phyloP scores from a whole-genome alignment of 2,329 filamentous ascomycete species.

The Botrytis fabae region DNA sequence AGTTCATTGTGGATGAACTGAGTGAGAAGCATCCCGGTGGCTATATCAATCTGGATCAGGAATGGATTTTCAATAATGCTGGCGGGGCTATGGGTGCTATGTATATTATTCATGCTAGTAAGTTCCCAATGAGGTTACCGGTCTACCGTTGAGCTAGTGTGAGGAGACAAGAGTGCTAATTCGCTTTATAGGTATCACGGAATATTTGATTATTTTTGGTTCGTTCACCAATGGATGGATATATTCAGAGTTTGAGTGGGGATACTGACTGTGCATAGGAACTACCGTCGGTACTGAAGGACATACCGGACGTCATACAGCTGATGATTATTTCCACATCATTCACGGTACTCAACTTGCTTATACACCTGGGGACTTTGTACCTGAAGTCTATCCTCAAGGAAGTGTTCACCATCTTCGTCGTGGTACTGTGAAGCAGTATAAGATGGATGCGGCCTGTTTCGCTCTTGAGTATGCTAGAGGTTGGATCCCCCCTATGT shows the following conservation, averaged over 20 bases:
- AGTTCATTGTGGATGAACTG: conserved; percentile 70
- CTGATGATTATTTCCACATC: conserved; percentile 95
- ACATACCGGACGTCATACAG: conserved; percentile 84
- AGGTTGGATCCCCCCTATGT: conserved; percentile 91
- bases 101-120: conserved; percentile 86
- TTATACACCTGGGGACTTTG: conserved; percentile 67
- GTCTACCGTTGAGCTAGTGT: conserved; percentile 9
- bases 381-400: conserved; percentile 67
- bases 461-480: conserved; percentile 82
- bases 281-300: conserved; percentile 83
- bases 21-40: conserved; percentile 48
- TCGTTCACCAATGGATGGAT: conserved; percentile 22
- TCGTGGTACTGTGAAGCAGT: conserved; percentile 76
- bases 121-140: conserved; percentile 40
- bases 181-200: conserved; percentile 63
- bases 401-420: conserved; percentile 71
- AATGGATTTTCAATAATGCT: conserved; percentile 92
- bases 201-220: conserved; percentile 87
- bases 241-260: background rate
- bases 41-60: conserved; percentile 69
- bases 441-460: conserved; percentile 73
- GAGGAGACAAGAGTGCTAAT: conserved; percentile 22
- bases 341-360: conserved; percentile 74
- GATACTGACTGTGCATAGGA: conserved; percentile 43
- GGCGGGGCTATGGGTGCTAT: conserved; percentile 90